These are phyloP conservation scores for Strobilomyces confusus DNA, from an alignment of 768 basidiomycete genomes.

Conservation along the genomic window DNA sequence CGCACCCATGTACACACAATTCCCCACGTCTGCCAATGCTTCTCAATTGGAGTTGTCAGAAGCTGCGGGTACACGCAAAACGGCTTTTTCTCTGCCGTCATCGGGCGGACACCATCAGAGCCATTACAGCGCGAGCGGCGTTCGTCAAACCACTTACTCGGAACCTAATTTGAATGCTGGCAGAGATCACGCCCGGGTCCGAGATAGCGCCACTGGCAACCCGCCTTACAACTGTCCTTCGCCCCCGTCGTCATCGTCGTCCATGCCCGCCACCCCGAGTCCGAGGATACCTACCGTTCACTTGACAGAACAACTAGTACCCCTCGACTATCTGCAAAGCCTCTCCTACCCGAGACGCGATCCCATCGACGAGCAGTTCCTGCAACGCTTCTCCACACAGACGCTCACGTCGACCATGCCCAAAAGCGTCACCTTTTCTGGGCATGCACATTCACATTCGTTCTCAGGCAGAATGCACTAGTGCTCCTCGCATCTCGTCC, in stretches of 20 bases:
- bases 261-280: slow-evolving; percentile 37
- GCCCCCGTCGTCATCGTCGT: slow-evolving; percentile 37
- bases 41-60: slow-evolving; percentile 28
- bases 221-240: slow-evolving; percentile 26
- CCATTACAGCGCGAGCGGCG: slow-evolving; percentile 12
- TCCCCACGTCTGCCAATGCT: slow-evolving; percentile 29
- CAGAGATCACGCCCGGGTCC: slow-evolving; percentile 20
- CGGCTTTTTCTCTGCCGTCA: slow-evolving; percentile 30
- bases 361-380: slow-evolving; percentile 59
- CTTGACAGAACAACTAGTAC: slow-evolving; percentile 46
- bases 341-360: slow-evolving; percentile 54
- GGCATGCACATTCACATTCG: slow-evolving; percentile 16
- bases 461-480: slow-evolving; percentile 28
- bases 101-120: slow-evolving; percentile 20
- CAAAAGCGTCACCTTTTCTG: slow-evolving; percentile 12
- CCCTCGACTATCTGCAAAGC: slow-evolving; percentile 58
- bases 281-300: slow-evolving; percentile 20
- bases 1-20: slow-evolving; percentile 27
- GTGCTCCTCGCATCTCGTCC: not conserved
- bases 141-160: slow-evolving; percentile 32
- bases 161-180: slow-evolving; percentile 25
- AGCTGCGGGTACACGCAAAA: slow-evolving; percentile 20
- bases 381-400: slow-evolving; percentile 50
- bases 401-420: slow-evolving; percentile 18
- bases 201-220: slow-evolving; percentile 20